These are phyloP conservation scores for Zizania latifolia DNA, from an alignment of 176 grass and related monocot genomes.

Conservation along the genomic window DNA sequence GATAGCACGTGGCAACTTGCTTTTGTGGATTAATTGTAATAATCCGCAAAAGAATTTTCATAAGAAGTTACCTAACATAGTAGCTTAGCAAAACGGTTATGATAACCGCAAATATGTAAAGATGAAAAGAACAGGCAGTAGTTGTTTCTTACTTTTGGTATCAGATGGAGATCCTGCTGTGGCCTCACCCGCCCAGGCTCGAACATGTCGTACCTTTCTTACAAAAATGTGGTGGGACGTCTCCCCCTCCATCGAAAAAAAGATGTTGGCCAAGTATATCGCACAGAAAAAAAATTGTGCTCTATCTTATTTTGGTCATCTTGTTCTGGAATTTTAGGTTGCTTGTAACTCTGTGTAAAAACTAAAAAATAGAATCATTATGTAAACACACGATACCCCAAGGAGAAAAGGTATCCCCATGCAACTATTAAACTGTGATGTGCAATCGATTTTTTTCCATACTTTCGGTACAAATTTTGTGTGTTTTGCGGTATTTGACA, in stretches of 20 bases:
- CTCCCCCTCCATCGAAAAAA: too few species aligned
- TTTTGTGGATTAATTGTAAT: background rate
- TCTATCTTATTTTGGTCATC: background rate
- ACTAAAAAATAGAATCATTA: background rate
- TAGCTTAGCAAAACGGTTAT: background rate
- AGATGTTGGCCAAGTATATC: background rate
- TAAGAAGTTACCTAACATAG: background rate
- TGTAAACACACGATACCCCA: background rate
- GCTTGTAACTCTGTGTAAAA: background rate
- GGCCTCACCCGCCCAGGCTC: too few species aligned
- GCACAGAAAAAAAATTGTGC: background rate
- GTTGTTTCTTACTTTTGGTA: background rate
- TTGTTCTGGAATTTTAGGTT: background rate
- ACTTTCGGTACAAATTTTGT: background rate
- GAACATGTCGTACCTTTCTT: too few species aligned
- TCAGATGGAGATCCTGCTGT: too few species aligned
- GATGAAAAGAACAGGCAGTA: background rate
- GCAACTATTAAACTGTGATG: background rate
- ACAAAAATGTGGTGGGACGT: too few species aligned
- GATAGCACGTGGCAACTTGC: background rate
- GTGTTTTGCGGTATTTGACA: slow-evolving; percentile 19
- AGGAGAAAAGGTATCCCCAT: background rate
- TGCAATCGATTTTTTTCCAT: background rate
- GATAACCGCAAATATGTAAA: background rate
- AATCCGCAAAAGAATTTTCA: background rate